Evolutionary conservation across 1,139 yeast genomes (phyloP).

Genomic region (Komagataea norvegica): DNA sequence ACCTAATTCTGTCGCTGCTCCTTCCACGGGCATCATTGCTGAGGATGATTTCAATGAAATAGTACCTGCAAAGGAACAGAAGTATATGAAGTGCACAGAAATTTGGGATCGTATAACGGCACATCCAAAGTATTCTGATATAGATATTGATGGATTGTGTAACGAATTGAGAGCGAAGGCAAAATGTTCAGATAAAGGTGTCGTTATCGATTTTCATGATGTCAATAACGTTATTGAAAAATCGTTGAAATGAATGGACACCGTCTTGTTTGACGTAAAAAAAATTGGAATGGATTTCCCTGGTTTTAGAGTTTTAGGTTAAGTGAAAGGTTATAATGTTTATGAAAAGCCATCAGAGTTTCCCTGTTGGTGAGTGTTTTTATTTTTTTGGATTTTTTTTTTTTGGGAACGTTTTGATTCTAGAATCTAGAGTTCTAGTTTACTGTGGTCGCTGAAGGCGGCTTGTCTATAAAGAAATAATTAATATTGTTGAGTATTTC

Average conservation of each 20-base stretch:
- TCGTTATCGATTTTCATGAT: conserved; percentile 74
- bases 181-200: conserved; percentile 92
- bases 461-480: no score
- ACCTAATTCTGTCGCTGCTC: background rate
- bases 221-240: conserved; percentile 46
- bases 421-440: no score
- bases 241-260: conserved; percentile 4
- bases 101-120: conserved; percentile 95
- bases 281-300: background rate
- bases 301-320: no score
- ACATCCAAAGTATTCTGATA: conserved; percentile 88
- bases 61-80: conserved; percentile 51
- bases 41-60: conserved; percentile 31
- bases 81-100: conserved; percentile 71
- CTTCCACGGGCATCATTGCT: no score
- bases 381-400: no score
- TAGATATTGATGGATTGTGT: conserved; percentile 93
- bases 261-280: background rate
- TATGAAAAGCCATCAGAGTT: no score
- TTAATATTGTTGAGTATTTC: no score
- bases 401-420: no score
- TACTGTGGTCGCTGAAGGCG: no score
- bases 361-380: no score
- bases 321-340: no score
- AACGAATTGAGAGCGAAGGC: conserved; percentile 84